Base-by-base conservation (phyloP, 1,139 yeast species). In the Yamadazyma sp. region DNA sequence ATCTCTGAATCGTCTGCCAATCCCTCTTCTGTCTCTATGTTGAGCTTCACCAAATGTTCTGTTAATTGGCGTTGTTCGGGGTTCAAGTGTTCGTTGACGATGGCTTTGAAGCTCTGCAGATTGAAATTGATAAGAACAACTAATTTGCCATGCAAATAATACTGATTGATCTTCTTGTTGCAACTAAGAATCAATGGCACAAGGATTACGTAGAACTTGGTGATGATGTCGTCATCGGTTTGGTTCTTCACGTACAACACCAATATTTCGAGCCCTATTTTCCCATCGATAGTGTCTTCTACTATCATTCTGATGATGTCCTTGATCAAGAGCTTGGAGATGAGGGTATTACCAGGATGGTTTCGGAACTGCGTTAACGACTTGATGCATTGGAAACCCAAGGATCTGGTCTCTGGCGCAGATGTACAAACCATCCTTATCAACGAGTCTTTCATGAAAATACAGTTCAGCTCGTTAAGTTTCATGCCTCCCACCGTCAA, bases 331-430 rank as follows among this genome's bases (percentile, higher is more conserved):
- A 49, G 37, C 14, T 50, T 53, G 14, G 67, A 50, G n/a, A 68
- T 57, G 14, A 47, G 58, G 42, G 48, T 58, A 51, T 45, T 64
- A 48, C 35, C 59, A 31, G 33, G 49, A 5, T 43, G 43, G 26
- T 53, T 59, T 4, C 12, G 58, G 71, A 61, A 58, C 17, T 67
- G 70, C 30, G 85, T 68, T 47, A 84, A 66, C 0, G 82, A 69
- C 42, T 74, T 78, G 31, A 83, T 64, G 36, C 88, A 77, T 46
- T 79, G 85, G 5, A 81, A 62, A 1, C 81, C 75, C 36, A 80
- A 66, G 0, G 75, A 53, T 4, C 73, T 61, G 16, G 45, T 67
- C 53, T 29, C 68, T 30, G 36, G 53, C 17, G 38, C 67, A 35
- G 41, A 20, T 20, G 22, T 20, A 5, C 8, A 65, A 56, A 55